These are phyloP conservation scores for Allomyces javanicus DNA, from an alignment of 192 early-diverging fungal genomes.

Conservation along the genomic window DNA sequence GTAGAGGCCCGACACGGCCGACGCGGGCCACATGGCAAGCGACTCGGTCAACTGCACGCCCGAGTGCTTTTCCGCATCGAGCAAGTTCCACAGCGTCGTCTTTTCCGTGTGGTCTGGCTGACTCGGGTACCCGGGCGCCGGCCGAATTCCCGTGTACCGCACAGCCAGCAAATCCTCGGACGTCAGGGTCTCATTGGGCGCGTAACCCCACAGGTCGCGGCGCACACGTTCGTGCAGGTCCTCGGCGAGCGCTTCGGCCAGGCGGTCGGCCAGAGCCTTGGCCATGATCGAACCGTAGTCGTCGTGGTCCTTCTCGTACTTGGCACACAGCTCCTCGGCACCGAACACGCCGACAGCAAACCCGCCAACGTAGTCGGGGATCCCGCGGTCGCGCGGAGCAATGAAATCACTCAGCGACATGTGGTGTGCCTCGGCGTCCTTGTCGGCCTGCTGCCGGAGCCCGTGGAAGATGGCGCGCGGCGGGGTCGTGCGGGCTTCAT, in stretches of 20 bases:
- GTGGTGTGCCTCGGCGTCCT: constrained; percentile 66
- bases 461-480: constrained; percentile 56
- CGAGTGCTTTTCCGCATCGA: constrained; percentile 53
- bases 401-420: constrained; percentile 81
- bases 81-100: constrained; percentile 76
- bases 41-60: constrained; percentile 82
- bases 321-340: constrained; percentile 62
- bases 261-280: constrained; percentile 82
- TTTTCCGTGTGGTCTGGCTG: constrained; percentile 95
- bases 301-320: constrained; percentile 62
- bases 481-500: constrained; percentile 45
- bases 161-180: constrained; percentile 69
- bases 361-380: constrained; percentile 73
- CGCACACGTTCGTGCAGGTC: constrained; percentile 74
- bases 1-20: constrained; percentile 57
- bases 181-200: constrained; percentile 45
- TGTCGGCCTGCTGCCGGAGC: constrained; percentile 46
- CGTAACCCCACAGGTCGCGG: constrained; percentile 77
- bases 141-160: constrained; percentile 88
- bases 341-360: constrained; percentile 84
- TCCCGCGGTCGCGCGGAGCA: constrained; percentile 50
- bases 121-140: constrained; percentile 83
- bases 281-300: constrained; percentile 88
- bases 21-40: constrained; percentile 81
- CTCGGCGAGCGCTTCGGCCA: constrained; percentile 84